Evolutionary conservation across 805 yeast species (phyloP).

Genomic region (Barnettozyma vustinii): DNA sequence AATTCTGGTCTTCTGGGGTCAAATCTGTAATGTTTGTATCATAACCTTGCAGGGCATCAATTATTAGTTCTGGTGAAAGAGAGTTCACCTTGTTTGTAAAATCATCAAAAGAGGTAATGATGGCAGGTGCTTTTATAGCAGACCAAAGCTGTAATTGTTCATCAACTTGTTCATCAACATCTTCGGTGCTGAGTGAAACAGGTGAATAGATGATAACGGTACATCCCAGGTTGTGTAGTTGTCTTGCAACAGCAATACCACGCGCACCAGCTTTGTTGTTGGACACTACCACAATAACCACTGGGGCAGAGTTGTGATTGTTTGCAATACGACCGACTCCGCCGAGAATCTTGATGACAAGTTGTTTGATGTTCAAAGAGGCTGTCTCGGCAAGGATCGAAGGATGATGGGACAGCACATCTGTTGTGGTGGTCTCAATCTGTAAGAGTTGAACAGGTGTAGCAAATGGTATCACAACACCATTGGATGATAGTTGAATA

Average conservation of each 20-base stretch:
- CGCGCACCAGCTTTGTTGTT: constrained; percentile 69
- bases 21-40: constrained; percentile 65
- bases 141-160: constrained; percentile 52
- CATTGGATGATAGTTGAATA: constrained; percentile 13
- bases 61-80: constrained; percentile 66
- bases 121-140: constrained; percentile 66
- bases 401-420: constrained; percentile 45
- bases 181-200: constrained; percentile 7
- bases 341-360: constrained; percentile 59
- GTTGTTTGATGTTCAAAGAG: constrained; percentile 57
- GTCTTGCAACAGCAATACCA: constrained; percentile 76
- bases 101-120: constrained; percentile 28
- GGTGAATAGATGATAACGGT: constrained; percentile 43
- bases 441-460: constrained; percentile 78
- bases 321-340: constrained; percentile 61
- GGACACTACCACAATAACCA: constrained; percentile 43
- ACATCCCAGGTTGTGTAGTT: constrained; percentile 67
- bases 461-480: constrained; percentile 48
- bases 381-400: constrained; percentile 55
- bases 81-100: constrained; percentile 32
- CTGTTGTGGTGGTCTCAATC: constrained; percentile 55
- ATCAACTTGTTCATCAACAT: constrained; percentile 27
- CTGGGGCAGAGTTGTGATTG: constrained; percentile 76
- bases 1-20: constrained; percentile 32
- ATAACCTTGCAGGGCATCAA: constrained; percentile 84